Percentiles rank a stretch among this genome's conserved stretches.
Evolutionary conservation across 352 stramenopile genomes (phyloP).

Genomic region (Phytophthora meadii): DNA sequence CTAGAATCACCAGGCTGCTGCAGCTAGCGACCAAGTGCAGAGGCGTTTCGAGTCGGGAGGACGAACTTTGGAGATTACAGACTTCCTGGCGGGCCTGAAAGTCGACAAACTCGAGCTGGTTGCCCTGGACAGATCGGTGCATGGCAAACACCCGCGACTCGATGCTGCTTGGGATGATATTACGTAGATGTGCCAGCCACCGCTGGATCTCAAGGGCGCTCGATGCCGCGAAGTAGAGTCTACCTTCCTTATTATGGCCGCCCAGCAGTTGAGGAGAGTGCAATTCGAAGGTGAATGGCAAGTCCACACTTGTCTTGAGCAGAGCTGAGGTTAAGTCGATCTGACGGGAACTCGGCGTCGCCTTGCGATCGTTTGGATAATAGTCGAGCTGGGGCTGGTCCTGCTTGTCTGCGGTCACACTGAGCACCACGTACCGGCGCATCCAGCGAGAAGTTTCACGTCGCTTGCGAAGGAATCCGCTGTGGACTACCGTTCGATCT

Average conservation of each 20-base stretch:
- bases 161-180: constrained; percentile 76
- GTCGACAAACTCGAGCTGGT: constrained; percentile 69
- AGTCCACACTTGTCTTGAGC: constrained; percentile 83
- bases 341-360: constrained; percentile 50
- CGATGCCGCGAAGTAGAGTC: constrained; percentile 87
- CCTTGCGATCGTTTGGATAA: constrained; percentile 65
- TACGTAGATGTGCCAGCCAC: constrained; percentile 88
- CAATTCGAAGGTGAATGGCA: constrained; percentile 89
- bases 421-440: constrained; percentile 77
- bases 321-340: constrained; percentile 73
- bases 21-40: constrained; percentile 74
- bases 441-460: constrained; percentile 86
- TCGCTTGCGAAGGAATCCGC: constrained; percentile 73
- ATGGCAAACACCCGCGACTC: constrained; percentile 83
- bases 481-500: constrained; percentile 42
- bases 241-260: constrained; percentile 87
- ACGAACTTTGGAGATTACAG: constrained; percentile 45
- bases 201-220: constrained; percentile 89
- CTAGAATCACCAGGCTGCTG: constrained; percentile 37
- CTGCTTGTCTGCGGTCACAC: constrained; percentile 34
- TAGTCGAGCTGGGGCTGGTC: constrained; percentile 67
- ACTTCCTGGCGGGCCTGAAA: constrained; percentile 57
- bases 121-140: constrained; percentile 67
- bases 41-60: constrained; percentile 48
- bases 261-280: constrained; percentile 88